phyloP scores from a whole-genome alignment of 2,329 filamentous ascomycete genomes.

The Stenocarpella maydis region DNA sequence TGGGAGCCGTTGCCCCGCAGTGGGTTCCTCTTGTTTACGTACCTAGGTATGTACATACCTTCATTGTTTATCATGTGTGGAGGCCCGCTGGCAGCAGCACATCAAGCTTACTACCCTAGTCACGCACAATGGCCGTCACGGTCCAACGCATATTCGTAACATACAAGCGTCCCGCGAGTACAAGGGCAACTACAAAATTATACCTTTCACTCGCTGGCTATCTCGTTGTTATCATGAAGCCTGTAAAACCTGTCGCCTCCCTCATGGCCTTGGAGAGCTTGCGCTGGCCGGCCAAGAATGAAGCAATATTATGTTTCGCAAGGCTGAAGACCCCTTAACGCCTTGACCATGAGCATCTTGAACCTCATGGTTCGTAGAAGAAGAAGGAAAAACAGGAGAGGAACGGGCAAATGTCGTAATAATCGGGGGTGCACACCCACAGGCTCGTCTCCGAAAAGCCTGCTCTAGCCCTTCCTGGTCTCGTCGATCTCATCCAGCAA shows the following conservation, averaged over 20 bases:
- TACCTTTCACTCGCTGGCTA: slow-evolving; percentile 27
- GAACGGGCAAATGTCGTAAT: not conserved
- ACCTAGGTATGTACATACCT: too few species aligned
- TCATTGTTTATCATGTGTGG: slow-evolving; percentile 24
- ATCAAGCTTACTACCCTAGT: not conserved
- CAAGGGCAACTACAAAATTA: slow-evolving; percentile 25
- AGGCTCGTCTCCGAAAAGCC: not conserved
- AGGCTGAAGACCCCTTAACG: slow-evolving; percentile 3
- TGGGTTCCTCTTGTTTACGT: slow-evolving; percentile 17
- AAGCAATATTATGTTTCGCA: slow-evolving; percentile 28
- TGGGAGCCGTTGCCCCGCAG: slow-evolving; percentile 27
- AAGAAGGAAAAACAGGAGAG: not conserved
- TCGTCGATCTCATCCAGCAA: slow-evolving; percentile 64
- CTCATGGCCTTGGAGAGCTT: not conserved
- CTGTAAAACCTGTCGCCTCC: not conserved
- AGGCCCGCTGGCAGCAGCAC: not conserved
- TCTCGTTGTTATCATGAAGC: not conserved
- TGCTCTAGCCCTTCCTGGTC: slow-evolving; percentile 43
- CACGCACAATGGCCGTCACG: not conserved
- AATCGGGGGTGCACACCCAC: not conserved
- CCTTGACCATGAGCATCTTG: not conserved
- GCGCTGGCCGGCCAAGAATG: not conserved
- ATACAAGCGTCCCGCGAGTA: not conserved
- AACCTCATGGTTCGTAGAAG: not conserved
- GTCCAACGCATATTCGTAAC: not conserved